phyloP scores from a whole-genome alignment of 352 stramenopile species.

The Aphanomyces astaci region DNA sequence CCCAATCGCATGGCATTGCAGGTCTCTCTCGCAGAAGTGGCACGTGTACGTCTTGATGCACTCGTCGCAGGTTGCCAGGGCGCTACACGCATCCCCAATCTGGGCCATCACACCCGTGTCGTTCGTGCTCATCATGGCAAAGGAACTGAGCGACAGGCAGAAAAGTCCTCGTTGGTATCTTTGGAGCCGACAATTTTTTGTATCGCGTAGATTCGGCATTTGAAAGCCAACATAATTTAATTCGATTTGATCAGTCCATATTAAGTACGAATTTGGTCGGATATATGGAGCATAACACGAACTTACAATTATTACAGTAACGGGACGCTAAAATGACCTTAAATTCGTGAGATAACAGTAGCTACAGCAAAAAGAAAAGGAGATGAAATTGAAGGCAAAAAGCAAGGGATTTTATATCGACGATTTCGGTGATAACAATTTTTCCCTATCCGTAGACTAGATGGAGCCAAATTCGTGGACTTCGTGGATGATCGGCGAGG shows the following conservation, averaged over 20 bases:
- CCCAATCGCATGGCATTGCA: slow-evolving; percentile 72
- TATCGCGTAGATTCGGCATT: neutral
- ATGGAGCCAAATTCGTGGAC: too few relatives aligned
- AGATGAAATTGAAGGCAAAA: too few relatives aligned
- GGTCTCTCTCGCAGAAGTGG: slow-evolving; percentile 80
- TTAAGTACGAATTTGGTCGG: neutral
- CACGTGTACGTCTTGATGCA: slow-evolving; percentile 69
- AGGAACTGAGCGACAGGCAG: neutral
- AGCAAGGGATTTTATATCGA: too few relatives aligned
- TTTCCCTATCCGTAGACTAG: too few relatives aligned
- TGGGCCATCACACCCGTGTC: neutral
- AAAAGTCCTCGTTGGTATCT: neutral
- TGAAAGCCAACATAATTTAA: neutral
- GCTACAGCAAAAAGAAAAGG: too few relatives aligned
- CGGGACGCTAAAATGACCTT: too few relatives aligned
- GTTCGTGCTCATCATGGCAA: neutral
- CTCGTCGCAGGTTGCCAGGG: slow-evolving; percentile 61
- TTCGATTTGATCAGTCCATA: neutral
- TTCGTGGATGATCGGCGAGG: too few relatives aligned
- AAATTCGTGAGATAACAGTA: too few relatives aligned
- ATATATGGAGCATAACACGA: too few relatives aligned
- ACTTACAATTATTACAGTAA: too few relatives aligned
- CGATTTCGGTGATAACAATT: too few relatives aligned
- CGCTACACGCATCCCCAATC: slow-evolving; percentile 3
- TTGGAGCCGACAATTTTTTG: neutral